phyloP scores from a whole-genome alignment of 2,329 filamentous ascomycete species.

The Cadophora luteo-olivacea region DNA sequence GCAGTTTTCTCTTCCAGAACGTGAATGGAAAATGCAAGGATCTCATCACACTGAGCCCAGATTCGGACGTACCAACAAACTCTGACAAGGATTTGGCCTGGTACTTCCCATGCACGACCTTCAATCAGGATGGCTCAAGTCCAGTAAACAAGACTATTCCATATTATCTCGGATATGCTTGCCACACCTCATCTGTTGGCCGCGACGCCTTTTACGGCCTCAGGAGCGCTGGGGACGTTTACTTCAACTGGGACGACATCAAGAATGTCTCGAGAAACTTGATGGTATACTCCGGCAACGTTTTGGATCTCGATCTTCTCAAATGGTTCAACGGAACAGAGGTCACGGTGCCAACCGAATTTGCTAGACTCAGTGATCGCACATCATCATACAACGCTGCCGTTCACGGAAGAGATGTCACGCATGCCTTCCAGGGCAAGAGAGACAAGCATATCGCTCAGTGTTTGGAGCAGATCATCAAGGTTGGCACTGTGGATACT shows the following conservation, averaged over 20 bases:
- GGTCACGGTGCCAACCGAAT: conserved; percentile 76
- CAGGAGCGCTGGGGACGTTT: conserved; percentile 79
- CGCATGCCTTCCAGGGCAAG: conserved; percentile 81
- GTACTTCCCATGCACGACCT: conserved; percentile 94
- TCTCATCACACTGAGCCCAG: conserved; percentile 74
- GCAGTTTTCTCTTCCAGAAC: conserved; percentile 97
- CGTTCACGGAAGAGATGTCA: conserved; percentile 86
- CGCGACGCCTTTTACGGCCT: conserved; percentile 81
- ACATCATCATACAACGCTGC: conserved; percentile 62
- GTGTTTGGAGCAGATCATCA: conserved; percentile 92
- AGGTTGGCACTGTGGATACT: conserved; percentile 94
- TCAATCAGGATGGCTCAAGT: conserved; percentile 91
- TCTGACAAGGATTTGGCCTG: conserved; percentile 78
- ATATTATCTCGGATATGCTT: conserved; percentile 85
- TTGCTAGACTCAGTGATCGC: conserved; percentile 79
- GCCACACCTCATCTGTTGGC: conserved; percentile 76
- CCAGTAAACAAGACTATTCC: conserved; percentile 75
- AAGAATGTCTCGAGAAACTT: conserved; percentile 88
- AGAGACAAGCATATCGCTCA: conserved; percentile 82
- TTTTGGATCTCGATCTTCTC: conserved; percentile 87
- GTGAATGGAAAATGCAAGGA: conserved; percentile 97
- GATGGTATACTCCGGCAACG: conserved; percentile 91
- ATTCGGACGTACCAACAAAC: conserved; percentile 83
- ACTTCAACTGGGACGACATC: conserved; percentile 94
- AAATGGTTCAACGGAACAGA: conserved; percentile 88